Percentiles rank a stretch among this genome's conserved stretches.
phyloP scores from a whole-genome alignment of 345 rosid genomes.

The Isatis tinctoria region DNA sequence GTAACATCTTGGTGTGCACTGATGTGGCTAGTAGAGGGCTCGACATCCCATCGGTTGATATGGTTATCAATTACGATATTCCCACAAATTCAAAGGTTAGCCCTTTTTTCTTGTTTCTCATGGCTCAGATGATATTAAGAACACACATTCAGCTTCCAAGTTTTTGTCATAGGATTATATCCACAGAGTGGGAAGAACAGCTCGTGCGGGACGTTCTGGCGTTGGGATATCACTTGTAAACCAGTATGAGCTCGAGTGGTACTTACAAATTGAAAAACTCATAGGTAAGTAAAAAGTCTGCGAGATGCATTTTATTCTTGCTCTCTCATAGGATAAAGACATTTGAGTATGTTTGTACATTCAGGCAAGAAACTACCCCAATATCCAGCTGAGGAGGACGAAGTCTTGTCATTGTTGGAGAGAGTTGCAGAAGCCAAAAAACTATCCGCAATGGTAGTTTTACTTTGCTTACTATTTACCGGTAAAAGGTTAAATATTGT shows the following conservation, averaged over 20 bases:
- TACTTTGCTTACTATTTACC: neutral
- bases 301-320: neutral
- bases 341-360: constrained; percentile 6
- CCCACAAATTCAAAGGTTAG: constrained; percentile 46
- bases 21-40: constrained; percentile 99
- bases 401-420: constrained; percentile 63
- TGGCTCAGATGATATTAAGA: neutral
- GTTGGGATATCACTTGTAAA: constrained; percentile 85
- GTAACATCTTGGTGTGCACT: constrained; percentile 87
- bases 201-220: constrained; percentile 98
- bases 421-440: constrained; percentile 68
- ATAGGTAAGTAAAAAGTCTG: constrained; percentile 49
- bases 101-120: neutral
- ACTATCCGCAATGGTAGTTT: constrained; percentile 51
- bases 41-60: constrained; percentile 93
- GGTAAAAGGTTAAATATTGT: neutral
- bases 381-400: constrained; percentile 72
- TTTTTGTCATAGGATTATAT: constrained; percentile 65
- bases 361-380: constrained; percentile 75
- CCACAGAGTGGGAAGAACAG: constrained; percentile 87
- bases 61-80: constrained; percentile 90
- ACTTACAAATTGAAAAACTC: constrained; percentile 78
- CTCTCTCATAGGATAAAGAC: neutral
- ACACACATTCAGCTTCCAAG: neutral
- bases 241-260: constrained; percentile 95